Percentiles rank a stretch among this genome's conserved stretches.
Conservation (phyloP, 2,329 filamentous ascomycete genomes). For the Botrytis aclada region DNA sequence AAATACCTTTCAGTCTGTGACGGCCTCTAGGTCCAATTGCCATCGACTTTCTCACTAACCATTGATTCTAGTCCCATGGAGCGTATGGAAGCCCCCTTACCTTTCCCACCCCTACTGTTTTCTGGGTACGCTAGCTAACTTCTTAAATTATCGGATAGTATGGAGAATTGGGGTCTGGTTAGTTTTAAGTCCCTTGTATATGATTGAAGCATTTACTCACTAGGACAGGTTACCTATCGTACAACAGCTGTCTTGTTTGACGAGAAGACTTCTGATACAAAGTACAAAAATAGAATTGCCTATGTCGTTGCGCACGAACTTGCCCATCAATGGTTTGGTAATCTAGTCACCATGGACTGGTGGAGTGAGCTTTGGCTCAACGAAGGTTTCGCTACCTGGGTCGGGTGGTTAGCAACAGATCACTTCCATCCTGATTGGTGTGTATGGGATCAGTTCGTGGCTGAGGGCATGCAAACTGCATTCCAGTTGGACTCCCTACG, state of each 20-base stretch:
- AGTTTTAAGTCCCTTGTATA: slow-evolving; percentile 58
- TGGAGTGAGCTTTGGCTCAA: slow-evolving; percentile 93
- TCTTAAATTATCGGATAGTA: slow-evolving; percentile 20
- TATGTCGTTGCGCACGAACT: slow-evolving; percentile 98
- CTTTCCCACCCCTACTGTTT: not conserved
- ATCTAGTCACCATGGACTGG: slow-evolving; percentile 96
- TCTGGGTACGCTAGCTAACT: not conserved
- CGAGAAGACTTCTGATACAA: slow-evolving; percentile 82
- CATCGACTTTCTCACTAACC: slow-evolving; percentile 39
- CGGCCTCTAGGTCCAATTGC: not conserved
- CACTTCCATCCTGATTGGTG: slow-evolving; percentile 96
- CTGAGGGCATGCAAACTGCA: slow-evolving; percentile 88
- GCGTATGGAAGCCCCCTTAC: slow-evolving; percentile 56
- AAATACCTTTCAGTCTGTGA: not conserved
- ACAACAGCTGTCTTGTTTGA: slow-evolving; percentile 97
- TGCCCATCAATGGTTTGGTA: slow-evolving; percentile 94
- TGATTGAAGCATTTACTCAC: not conserved
- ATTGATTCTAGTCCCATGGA: slow-evolving; percentile 50
- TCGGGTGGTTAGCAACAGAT: slow-evolving; percentile 76
- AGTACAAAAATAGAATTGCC: slow-evolving; percentile 89
- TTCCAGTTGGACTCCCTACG: slow-evolving; percentile 87
- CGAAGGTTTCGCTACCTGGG: slow-evolving; percentile 97
- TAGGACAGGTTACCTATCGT: slow-evolving; percentile 71
- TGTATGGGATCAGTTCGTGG: slow-evolving; percentile 95
- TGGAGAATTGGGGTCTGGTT: slow-evolving; percentile 83